Conservation (phyloP, 2,329 filamentous ascomycete genomes). For the Aureobasidium pullulans region DNA sequence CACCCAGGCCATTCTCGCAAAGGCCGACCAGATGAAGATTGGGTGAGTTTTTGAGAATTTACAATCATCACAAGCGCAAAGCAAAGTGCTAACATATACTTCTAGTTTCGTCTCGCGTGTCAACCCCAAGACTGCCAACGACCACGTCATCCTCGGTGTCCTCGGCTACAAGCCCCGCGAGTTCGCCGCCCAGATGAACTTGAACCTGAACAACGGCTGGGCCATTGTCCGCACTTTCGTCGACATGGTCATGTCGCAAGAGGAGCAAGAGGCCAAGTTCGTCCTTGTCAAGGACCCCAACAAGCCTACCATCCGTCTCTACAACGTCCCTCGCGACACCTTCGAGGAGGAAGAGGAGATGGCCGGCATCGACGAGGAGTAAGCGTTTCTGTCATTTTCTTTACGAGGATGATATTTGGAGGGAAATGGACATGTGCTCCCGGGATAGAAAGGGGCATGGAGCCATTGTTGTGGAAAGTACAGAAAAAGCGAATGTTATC, state of each 20-base stretch:
- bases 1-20: slow-evolving; percentile 90
- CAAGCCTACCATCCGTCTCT: slow-evolving; percentile 88
- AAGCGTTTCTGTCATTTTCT: not conserved
- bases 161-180: slow-evolving; percentile 97
- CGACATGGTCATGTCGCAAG: slow-evolving; percentile 78
- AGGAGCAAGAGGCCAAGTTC: slow-evolving; percentile 58
- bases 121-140: slow-evolving; percentile 86
- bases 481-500: slow-evolving; percentile 13
- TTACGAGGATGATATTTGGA: not conserved
- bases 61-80: not conserved
- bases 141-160: slow-evolving; percentile 91
- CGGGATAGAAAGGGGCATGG: not conserved
- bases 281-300: slow-evolving; percentile 84
- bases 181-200: slow-evolving; percentile 95
- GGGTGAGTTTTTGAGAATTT: slow-evolving; percentile 52
- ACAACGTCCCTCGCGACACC: slow-evolving; percentile 78
- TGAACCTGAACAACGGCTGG: slow-evolving; percentile 95
- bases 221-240: slow-evolving; percentile 97
- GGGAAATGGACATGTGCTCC: not conserved
- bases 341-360: slow-evolving; percentile 87
- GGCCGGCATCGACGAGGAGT: slow-evolving; percentile 50
- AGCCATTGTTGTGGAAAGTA: not conserved
- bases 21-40: slow-evolving; percentile 98
- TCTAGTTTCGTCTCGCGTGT: slow-evolving; percentile 84
- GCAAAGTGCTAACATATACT: slow-evolving; percentile 17